These are phyloP conservation scores for Diophrys sp. DNA, from an alignment of 73 alveolate genomes.

Conservation along the genomic window DNA sequence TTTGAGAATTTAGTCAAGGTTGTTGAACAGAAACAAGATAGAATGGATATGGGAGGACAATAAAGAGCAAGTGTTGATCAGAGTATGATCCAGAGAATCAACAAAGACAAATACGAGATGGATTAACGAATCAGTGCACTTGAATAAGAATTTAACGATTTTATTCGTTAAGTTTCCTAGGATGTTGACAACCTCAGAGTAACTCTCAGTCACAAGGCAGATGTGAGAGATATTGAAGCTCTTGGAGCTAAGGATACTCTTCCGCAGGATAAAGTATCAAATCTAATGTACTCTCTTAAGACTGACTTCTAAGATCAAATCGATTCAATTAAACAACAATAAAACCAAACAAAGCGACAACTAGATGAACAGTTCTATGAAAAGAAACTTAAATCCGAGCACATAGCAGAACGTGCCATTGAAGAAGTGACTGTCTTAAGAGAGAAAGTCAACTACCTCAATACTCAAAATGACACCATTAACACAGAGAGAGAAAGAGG, in stretches of 20 bases:
- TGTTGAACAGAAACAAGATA: conserved; percentile 48
- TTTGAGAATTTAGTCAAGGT: conserved; percentile 30
- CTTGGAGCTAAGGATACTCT: conserved; percentile 7
- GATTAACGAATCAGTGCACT: conserved; percentile 22
- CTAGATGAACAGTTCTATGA: conserved; percentile 14
- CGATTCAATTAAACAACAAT: conserved; percentile 15
- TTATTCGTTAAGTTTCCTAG: background rate
- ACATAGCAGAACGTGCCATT: conserved; percentile 11
- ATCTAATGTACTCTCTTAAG: conserved; percentile 1
- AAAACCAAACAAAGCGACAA: background rate
- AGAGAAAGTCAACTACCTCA: conserved; percentile 20
- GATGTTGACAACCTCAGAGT: conserved; percentile 24
- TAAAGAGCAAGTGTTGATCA: background rate
- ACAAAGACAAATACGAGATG: conserved; percentile 17
- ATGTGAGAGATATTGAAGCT: conserved; percentile 28
- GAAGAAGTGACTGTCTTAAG: conserved; percentile 24
- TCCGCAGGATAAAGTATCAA: conserved; percentile 18
- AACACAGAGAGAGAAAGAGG: conserved; percentile 24
- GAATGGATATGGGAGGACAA: conserved; percentile 15
- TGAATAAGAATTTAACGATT: conserved; percentile 17
- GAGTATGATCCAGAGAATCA: too few relatives aligned
- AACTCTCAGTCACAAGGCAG: conserved; percentile 25
- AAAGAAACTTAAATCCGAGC: background rate
- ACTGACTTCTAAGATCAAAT: conserved; percentile 9
- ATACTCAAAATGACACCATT: background rate